Evolutionary conservation across 2,329 filamentous ascomycete genomes (phyloP).

Genomic region (Acephala macrosclerotiorum): DNA sequence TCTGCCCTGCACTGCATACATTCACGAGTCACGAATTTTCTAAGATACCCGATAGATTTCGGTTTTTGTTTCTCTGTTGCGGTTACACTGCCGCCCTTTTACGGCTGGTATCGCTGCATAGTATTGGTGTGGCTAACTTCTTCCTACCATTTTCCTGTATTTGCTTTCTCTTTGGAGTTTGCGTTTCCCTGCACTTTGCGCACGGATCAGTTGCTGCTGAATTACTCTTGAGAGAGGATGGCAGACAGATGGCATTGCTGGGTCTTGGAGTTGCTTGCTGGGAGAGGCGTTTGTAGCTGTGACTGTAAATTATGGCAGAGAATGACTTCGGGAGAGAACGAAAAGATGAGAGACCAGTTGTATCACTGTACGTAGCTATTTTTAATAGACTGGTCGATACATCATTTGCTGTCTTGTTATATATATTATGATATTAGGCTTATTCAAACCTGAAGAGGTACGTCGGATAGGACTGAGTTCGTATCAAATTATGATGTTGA

Average conservation of each 20-base stretch:
- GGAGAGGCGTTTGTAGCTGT: background rate
- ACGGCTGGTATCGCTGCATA: background rate
- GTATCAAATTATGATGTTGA: too few species aligned
- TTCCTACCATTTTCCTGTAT: background rate
- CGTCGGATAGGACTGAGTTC: too few species aligned
- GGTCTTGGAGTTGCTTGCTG: background rate
- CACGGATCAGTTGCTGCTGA: background rate
- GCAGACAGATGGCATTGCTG: background rate
- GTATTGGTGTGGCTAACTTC: background rate
- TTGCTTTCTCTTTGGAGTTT: background rate
- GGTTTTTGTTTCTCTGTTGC: background rate
- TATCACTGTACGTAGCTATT: background rate
- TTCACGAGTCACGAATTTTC: background rate
- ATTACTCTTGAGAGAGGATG: background rate
- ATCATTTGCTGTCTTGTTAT: background rate
- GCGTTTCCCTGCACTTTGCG: background rate
- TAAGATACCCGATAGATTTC: conserved; percentile 11
- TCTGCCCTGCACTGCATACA: background rate
- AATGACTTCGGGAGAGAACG: background rate
- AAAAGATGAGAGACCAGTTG: background rate
- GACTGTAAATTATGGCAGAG: conserved; percentile 1
- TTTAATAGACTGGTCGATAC: conserved; percentile 2
- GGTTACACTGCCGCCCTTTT: background rate
- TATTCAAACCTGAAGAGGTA: too few species aligned
- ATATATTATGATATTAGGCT: background rate